A percentile compares a stretch with the other conserved stretches of the same genome.
Evolutionary conservation across 1,139 yeast species (phyloP).

Genomic region (Candida sojae): DNA sequence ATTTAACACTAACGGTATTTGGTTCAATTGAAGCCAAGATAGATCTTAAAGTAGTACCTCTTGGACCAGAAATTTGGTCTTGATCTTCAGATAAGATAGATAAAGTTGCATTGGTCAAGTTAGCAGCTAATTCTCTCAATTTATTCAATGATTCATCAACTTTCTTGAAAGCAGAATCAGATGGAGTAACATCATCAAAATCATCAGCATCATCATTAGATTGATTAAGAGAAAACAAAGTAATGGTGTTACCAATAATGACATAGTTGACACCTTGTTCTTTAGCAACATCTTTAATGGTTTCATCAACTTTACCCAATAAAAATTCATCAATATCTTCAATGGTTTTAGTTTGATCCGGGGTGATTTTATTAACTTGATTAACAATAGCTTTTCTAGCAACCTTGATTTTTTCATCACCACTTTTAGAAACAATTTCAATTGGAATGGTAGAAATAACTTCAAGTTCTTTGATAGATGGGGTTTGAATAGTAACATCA

Average conservation of each 20-base stretch:
- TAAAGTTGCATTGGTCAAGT: conserved; percentile 54
- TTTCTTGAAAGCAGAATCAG: conserved; percentile 33
- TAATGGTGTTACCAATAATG: conserved; percentile 47
- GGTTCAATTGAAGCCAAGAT: conserved; percentile 43
- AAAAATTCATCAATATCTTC: conserved; percentile 74
- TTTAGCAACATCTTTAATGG: conserved; percentile 47
- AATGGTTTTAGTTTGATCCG: conserved; percentile 60
- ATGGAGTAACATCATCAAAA: conserved; percentile 37
- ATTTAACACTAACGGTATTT: conserved; percentile 40
- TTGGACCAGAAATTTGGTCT: conserved; percentile 57
- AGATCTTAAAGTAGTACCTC: conserved; percentile 55
- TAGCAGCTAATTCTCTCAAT: conserved; percentile 60
- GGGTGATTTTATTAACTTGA: conserved; percentile 71
- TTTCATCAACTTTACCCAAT: conserved; percentile 50
- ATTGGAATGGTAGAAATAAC: conserved; percentile 36
- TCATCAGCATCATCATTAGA: conserved; percentile 35
- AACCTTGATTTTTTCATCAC: conserved; percentile 39
- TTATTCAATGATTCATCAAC: conserved; percentile 53
- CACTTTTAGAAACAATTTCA: conserved; percentile 38
- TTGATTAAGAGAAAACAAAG: conserved; percentile 32
- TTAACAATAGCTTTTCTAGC: conserved; percentile 70
- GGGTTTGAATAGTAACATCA: conserved; percentile 58
- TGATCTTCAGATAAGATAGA: conserved; percentile 59
- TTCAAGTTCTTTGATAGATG: conserved; percentile 37
- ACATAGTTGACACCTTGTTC: conserved; percentile 56